phyloP scores from a whole-genome alignment of 2,329 filamentous ascomycete species.

The Plectosphaerella cucumerina region DNA sequence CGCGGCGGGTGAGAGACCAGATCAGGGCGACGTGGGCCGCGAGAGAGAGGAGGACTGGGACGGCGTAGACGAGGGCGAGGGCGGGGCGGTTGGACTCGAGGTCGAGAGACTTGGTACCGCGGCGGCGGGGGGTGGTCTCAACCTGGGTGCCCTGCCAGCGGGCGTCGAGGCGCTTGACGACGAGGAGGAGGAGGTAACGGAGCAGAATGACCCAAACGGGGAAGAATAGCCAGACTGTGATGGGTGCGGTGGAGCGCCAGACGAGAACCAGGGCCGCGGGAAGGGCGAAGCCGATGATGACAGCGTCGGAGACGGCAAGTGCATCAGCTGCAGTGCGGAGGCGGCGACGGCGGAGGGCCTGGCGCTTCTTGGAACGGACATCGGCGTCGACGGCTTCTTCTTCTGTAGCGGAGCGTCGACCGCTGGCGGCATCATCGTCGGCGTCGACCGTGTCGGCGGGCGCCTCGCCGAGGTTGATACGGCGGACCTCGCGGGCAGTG shows the following conservation, averaged over 20 bases:
- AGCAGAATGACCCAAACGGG: slow-evolving; percentile 43
- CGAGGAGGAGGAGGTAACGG: slow-evolving; percentile 29
- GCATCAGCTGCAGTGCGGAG: slow-evolving; percentile 44
- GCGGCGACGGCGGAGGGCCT: slow-evolving; percentile 21
- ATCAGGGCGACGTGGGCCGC: slow-evolving; percentile 37
- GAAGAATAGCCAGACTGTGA: slow-evolving; percentile 48
- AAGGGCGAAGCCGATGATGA: slow-evolving; percentile 41
- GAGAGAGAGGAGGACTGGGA: slow-evolving; percentile 39
- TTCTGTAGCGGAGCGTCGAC: background rate
- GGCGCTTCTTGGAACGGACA: slow-evolving; percentile 16
- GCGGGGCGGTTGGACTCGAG: slow-evolving; percentile 36
- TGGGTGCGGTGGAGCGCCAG: slow-evolving; percentile 27
- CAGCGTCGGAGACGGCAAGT: slow-evolving; percentile 49
- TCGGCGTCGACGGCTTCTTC: background rate
- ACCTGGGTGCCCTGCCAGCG: background rate
- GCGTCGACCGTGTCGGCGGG: background rate
- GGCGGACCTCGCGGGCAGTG: background rate
- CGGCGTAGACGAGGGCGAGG: slow-evolving; percentile 36
- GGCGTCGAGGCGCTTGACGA: slow-evolving; percentile 7
- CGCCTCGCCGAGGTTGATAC: background rate
- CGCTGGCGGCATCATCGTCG: background rate
- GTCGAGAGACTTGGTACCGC: slow-evolving; percentile 23
- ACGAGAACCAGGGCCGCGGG: slow-evolving; percentile 43
- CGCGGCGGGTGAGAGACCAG: slow-evolving; percentile 30
- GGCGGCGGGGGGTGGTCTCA: background rate